Evolutionary conservation across 2,329 filamentous ascomycete genomes (phyloP).

Genomic region (Cordyceps tenuipes): DNA sequence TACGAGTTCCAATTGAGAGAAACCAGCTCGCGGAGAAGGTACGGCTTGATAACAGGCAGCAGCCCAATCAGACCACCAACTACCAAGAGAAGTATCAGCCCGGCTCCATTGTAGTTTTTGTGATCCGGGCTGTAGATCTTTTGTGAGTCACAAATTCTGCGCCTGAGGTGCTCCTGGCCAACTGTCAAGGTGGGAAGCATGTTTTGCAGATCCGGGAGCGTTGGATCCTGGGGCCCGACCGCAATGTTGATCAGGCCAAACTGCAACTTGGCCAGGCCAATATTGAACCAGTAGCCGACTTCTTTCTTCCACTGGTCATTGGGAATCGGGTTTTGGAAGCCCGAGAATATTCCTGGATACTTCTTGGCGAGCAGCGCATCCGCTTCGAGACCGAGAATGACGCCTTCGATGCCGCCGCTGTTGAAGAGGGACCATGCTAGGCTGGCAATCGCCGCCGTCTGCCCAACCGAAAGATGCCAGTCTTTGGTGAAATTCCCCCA

Average conservation of each 20-base stretch:
- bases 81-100: background rate
- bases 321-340: constrained; percentile 6
- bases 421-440: background rate
- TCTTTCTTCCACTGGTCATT: constrained; percentile 13
- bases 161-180: background rate
- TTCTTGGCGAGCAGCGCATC: constrained; percentile 4
- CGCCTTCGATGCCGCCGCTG: background rate
- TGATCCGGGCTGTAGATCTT: background rate
- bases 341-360: background rate
- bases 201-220: constrained; percentile 5
- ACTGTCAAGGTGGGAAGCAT: background rate
- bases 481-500: background rate
- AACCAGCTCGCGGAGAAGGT: background rate
- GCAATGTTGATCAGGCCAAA: constrained; percentile 5
- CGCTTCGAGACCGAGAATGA: background rate
- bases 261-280: constrained; percentile 12
- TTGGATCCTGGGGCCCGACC: constrained; percentile 6
- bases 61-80: background rate
- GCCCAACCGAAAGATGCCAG: background rate
- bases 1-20: background rate
- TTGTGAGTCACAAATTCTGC: background rate
- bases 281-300: constrained; percentile 11
- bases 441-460: background rate
- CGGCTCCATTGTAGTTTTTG: background rate
- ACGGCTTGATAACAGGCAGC: background rate